A percentile compares a stretch with the other conserved stretches of the same genome.
phyloP scores from a whole-genome alignment of 331 rosid species.

The Pyrus hybrid region DNA sequence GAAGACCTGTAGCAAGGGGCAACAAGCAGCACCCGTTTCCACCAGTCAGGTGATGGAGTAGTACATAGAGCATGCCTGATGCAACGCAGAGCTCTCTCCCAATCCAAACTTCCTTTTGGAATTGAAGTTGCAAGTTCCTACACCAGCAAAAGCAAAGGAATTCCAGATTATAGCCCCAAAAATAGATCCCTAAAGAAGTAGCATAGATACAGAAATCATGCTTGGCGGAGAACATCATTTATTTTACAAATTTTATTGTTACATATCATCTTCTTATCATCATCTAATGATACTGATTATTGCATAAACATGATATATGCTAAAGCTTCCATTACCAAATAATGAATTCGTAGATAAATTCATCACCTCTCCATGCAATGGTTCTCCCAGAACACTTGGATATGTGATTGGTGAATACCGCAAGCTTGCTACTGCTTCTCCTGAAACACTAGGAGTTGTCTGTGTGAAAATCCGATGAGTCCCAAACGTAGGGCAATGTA shows the following conservation, averaged over 20 bases:
- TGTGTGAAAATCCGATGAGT: conserved; percentile 71
- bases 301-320: not conserved
- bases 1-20: conserved; percentile 72
- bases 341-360: conserved; percentile 18
- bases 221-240: not conserved
- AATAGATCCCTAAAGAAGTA: not conserved
- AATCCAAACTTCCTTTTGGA: conserved; percentile 90
- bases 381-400: conserved; percentile 96
- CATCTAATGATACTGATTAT: not conserved
- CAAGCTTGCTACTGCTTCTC: conserved; percentile 55
- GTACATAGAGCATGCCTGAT: conserved; percentile 86
- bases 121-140: conserved; percentile 80
- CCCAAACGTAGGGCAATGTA: conserved; percentile 96
- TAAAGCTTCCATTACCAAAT: not conserved
- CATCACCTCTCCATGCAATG: conserved; percentile 91
- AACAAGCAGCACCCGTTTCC: conserved; percentile 90
- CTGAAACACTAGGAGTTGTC: conserved; percentile 53
- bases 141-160: conserved; percentile 23
- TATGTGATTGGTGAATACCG: conserved; percentile 89
- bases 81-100: conserved; percentile 98
- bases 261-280: not conserved
- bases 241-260: not conserved
- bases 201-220: not conserved
- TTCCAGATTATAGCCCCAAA: conserved; percentile 2
- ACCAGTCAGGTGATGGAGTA: conserved; percentile 99